Conservation (phyloP, 345 rosid species). For the Cardiospermum halicacabum region DNA sequence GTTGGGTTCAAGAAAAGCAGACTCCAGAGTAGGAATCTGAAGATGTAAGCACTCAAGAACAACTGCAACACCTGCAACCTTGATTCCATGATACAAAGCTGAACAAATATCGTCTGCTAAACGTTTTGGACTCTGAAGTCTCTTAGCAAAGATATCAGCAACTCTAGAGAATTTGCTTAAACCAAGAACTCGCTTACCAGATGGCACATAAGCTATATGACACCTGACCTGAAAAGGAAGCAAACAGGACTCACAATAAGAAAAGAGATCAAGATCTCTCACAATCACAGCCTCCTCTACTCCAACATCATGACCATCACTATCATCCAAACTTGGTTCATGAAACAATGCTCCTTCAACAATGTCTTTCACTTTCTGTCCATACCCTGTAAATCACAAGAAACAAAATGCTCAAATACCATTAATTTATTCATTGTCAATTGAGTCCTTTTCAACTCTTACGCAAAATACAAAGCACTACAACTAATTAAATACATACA, state of each 20-base stretch:
- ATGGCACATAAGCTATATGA: slow-evolving; percentile 87
- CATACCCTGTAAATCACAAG: slow-evolving; percentile 55
- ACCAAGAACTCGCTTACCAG: slow-evolving; percentile 72
- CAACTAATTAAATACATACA: not conserved
- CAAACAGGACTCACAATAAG: slow-evolving; percentile 89
- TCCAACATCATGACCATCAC: slow-evolving; percentile 80
- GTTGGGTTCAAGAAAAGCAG: slow-evolving; percentile 38
- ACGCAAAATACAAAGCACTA: not conserved
- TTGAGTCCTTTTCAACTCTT: not conserved
- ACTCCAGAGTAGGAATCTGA: slow-evolving; percentile 57
- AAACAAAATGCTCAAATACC: slow-evolving; percentile 1
- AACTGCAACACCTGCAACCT: slow-evolving; percentile 86
- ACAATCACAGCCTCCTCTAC: slow-evolving; percentile 88
- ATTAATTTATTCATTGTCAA: not conserved
- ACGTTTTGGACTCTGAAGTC: slow-evolving; percentile 85
- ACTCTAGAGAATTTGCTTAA: slow-evolving; percentile 93
- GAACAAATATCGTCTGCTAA: slow-evolving; percentile 71
- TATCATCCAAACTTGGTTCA: slow-evolving; percentile 70
- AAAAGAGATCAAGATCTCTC: slow-evolving; percentile 80
- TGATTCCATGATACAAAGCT: slow-evolving; percentile 70
- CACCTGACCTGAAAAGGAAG: slow-evolving; percentile 86
- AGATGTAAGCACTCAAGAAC: slow-evolving; percentile 79
- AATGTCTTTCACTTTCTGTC: slow-evolving; percentile 59
- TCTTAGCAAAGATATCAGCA: slow-evolving; percentile 75
- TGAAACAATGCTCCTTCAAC: slow-evolving; percentile 91